phyloP scores from a whole-genome alignment of 2,329 filamentous ascomycete species.

The Fusarium agapanthi region DNA sequence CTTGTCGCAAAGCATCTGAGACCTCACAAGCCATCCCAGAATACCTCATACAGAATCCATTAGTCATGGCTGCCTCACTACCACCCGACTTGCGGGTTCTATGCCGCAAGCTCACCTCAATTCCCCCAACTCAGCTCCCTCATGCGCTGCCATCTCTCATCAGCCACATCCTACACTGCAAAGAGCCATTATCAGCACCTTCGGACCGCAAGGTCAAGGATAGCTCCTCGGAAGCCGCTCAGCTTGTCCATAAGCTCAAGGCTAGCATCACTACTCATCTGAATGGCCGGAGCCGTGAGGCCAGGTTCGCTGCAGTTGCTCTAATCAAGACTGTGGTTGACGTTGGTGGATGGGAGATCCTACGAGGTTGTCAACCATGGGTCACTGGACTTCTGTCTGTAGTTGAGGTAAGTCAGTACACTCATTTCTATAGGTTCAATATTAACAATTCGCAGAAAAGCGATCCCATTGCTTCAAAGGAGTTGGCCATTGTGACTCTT shows the following conservation, averaged over 20 bases:
- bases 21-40: neutral
- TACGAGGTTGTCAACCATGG: constrained; percentile 79
- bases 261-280: constrained; percentile 80
- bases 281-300: constrained; percentile 77
- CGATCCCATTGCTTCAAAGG: constrained; percentile 78
- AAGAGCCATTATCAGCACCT: constrained; percentile 68
- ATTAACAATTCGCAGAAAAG: constrained; percentile 67
- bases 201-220: constrained; percentile 69
- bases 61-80: constrained; percentile 47
- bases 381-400: constrained; percentile 78
- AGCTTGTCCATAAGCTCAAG: constrained; percentile 84
- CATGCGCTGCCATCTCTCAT: constrained; percentile 75
- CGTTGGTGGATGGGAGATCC: constrained; percentile 82
- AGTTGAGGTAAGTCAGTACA: constrained; percentile 66
- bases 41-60: neutral
- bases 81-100: constrained; percentile 70
- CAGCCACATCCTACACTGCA: constrained; percentile 65
- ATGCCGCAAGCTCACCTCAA: constrained; percentile 75
- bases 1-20: constrained; percentile 24
- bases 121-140: constrained; percentile 77
- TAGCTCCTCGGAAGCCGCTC: constrained; percentile 68
- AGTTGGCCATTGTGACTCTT: constrained; percentile 78
- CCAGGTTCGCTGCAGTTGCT: constrained; percentile 79
- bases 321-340: constrained; percentile 85
- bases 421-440: neutral